A percentile compares a stretch with the other conserved stretches of the same genome.
Conservation (phyloP, 495 filamentous ascomycete genomes). For the Saxophila tyrrhenica region DNA sequence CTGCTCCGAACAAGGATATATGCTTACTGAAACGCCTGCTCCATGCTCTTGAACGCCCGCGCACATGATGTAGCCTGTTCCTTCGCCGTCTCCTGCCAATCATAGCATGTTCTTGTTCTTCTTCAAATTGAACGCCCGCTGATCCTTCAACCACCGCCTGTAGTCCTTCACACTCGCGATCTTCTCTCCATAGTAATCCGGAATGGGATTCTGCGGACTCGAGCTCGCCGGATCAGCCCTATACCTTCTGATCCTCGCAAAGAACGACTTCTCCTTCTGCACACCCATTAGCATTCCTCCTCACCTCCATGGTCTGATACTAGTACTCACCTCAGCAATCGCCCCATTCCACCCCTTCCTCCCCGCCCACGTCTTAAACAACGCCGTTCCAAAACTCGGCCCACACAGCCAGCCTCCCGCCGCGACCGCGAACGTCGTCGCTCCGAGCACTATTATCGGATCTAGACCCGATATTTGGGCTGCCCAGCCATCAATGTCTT, state of each 20-base stretch:
- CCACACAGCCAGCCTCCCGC: conserved; percentile 78
- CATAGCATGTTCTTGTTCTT: conserved; percentile 34
- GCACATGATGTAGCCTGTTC: background rate
- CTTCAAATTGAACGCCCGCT: conserved; percentile 93
- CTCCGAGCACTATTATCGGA: conserved; percentile 69
- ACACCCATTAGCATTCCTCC: conserved; percentile 2
- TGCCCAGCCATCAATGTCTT: conserved; percentile 57
- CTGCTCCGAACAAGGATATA: too few relatives aligned
- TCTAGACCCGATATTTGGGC: conserved; percentile 60
- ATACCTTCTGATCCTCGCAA: conserved; percentile 72
- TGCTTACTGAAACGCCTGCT: background rate
- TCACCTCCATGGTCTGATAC: background rate
- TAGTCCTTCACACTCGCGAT: conserved; percentile 87
- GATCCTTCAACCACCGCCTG: conserved; percentile 90
- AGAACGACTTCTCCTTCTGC: conserved; percentile 89
- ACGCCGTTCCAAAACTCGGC: conserved; percentile 60
- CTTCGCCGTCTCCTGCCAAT: background rate
- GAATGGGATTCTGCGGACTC: conserved; percentile 58
- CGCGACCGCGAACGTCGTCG: conserved; percentile 59
- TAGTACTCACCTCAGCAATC: conserved; percentile 50
- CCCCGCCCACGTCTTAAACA: conserved; percentile 59
- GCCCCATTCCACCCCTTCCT: conserved; percentile 53
- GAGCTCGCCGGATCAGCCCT: conserved; percentile 74
- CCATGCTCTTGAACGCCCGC: background rate
- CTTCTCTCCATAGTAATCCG: conserved; percentile 82